Evolutionary conservation across 176 grass and related monocot species (phyloP).

Genomic region (Musa acuminata): DNA sequence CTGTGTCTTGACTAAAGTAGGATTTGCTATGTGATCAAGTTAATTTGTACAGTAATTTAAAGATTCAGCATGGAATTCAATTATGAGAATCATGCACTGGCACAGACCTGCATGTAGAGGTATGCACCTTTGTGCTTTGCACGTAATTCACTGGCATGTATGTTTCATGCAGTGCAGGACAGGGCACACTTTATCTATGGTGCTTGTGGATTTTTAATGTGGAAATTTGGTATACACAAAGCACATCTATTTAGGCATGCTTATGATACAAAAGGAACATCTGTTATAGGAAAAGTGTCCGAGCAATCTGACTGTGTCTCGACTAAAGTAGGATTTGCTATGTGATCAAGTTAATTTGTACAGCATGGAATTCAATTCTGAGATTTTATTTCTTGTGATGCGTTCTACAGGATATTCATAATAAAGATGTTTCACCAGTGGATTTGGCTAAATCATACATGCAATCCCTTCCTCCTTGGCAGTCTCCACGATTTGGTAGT

Average conservation of each 20-base stretch:
- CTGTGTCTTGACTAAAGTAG: not conserved
- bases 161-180: not conserved
- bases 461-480: conserved; percentile 77
- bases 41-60: not conserved
- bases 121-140: not conserved
- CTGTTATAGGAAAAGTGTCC: not conserved
- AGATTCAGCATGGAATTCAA: not conserved
- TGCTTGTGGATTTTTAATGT: not conserved
- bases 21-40: not conserved
- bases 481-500: conserved; percentile 56
- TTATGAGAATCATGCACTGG: not conserved
- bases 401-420: conserved; percentile 34
- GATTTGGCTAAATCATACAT: conserved; percentile 93
- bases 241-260: not conserved
- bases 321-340: not conserved
- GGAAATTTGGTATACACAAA: not conserved
- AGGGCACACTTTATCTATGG: not conserved
- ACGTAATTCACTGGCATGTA: not conserved
- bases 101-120: not conserved
- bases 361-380: not conserved
- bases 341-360: not conserved
- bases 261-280: not conserved
- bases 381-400: not conserved
- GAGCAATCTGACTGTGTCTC: not conserved
- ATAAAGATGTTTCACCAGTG: conserved; percentile 56